Evolutionary conservation across 176 grass and related monocot species (phyloP).

Genomic region (Ensete glaucum): DNA sequence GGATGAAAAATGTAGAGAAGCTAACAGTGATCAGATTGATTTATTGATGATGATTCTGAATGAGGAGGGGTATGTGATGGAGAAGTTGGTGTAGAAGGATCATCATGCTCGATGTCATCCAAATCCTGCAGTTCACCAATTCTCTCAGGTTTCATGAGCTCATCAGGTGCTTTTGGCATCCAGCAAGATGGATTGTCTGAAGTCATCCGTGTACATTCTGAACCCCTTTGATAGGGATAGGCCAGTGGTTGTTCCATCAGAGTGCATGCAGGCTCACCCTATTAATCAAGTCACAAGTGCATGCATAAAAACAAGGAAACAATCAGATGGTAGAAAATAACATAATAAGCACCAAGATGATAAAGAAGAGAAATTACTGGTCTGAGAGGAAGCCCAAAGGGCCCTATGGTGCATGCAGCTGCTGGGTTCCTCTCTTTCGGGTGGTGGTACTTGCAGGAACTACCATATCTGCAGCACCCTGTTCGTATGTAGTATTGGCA

Average conservation of each 20-base stretch:
- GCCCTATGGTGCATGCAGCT: conserved; percentile 25
- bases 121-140: neutral
- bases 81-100: conserved; percentile 5
- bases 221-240: neutral
- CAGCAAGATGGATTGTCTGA: neutral
- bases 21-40: neutral
- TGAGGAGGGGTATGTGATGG: neutral
- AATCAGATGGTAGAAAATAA: neutral
- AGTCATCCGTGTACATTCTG: neutral
- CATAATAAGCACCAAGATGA: neutral
- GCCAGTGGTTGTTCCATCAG: conserved; percentile 18
- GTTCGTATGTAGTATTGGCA: conserved; percentile 36
- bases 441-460: conserved; percentile 41
- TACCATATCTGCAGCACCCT: conserved; percentile 36
- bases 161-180: neutral
- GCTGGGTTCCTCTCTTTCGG: conserved; percentile 26
- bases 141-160: neutral
- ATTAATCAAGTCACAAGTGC: conserved; percentile 6
- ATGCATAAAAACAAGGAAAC: conserved; percentile 8
- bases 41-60: neutral
- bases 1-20: neutral
- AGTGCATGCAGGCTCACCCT: conserved; percentile 31
- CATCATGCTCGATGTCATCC: neutral
- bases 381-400: conserved; percentile 39
- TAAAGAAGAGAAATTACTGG: conserved; percentile 25